Base-by-base conservation (phyloP, 495 filamentous ascomycete species). In the Aspergillus bridgeri region DNA sequence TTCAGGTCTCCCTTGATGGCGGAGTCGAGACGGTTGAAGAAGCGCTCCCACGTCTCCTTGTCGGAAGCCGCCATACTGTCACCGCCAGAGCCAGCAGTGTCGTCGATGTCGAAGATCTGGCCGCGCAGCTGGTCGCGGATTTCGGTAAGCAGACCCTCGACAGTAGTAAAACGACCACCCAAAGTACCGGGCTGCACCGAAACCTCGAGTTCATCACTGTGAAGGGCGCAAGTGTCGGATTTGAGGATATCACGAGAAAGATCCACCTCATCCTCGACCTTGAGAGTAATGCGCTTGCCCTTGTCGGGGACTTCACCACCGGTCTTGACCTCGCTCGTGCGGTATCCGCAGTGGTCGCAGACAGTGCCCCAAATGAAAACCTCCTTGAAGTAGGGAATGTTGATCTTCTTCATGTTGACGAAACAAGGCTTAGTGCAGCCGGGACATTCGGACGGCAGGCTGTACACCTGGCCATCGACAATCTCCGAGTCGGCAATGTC, bases 321-420 rank as follows among this genome's bases (percentile, higher is more conserved):
- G 1, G 95, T 96, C 78, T 97, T 97, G 53, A 98, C 89, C 68
- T 99, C 94, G 71, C 92, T 96, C 60, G 84, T 91, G 52, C 89
- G 86, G 73, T 97, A 97, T n/a, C 91, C 92, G 68, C 94, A 98
- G 72, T 88, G 77, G 24, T 89, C 84, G 67, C 94, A 98, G 52
- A 85, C 83, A 11, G 91, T 96, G 63, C 85, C 89, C 85, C 92
- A 96, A 60, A 98, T 76, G 47, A 95, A 82, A 19, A 98, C 94
- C 61, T 97, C 86, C 71, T 96, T 96, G 80, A 99, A 99, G 71
- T 95, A 85, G 0, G 94, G 94, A 54, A 99, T 97, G 60, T 92
- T 87, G 45, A 98, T 89, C 80, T 96, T 91, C 77, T 96, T 92
- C 86, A 96, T 93, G 67, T 94, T 90, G 22, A 93, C 90, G 6